A percentile compares a stretch with the other conserved stretches of the same genome.
Evolutionary conservation across 2,329 filamentous ascomycete genomes (phyloP).

Genomic region (Colletotrichum graminicola): DNA sequence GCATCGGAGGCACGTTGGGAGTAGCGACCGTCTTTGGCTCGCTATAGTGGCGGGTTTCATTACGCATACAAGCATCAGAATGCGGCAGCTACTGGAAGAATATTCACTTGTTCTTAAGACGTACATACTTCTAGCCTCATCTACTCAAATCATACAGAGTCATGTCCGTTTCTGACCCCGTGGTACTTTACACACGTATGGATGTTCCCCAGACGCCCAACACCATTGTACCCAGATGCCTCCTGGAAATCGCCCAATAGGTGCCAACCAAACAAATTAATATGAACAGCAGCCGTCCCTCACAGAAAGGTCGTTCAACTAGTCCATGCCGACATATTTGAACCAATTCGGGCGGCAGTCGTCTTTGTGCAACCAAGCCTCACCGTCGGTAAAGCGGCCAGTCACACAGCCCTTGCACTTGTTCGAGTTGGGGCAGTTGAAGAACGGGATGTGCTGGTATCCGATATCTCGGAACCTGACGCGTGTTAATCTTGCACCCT

Average conservation of each 20-base stretch:
- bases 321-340: slow-evolving; percentile 89
- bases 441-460: slow-evolving; percentile 98
- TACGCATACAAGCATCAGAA: neutral
- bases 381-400: slow-evolving; percentile 90
- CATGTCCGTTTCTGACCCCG: slow-evolving; percentile 39
- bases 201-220: slow-evolving; percentile 41
- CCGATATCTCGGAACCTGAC: slow-evolving; percentile 97
- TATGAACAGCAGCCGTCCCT: slow-evolving; percentile 25
- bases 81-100: neutral
- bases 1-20: slow-evolving; percentile 74
- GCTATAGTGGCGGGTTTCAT: slow-evolving; percentile 28
- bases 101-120: slow-evolving; percentile 10
- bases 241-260: slow-evolving; percentile 33
- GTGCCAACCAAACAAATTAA: slow-evolving; percentile 38
- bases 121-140: slow-evolving; percentile 22
- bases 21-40: slow-evolving; percentile 73
- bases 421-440: slow-evolving; percentile 97
- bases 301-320: slow-evolving; percentile 44
- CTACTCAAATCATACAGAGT: slow-evolving; percentile 41
- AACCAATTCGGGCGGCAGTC: slow-evolving; percentile 98
- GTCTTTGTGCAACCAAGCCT: slow-evolving; percentile 85
- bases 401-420: slow-evolving; percentile 92
- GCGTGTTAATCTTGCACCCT: slow-evolving; percentile 33
- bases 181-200: slow-evolving; percentile 38
- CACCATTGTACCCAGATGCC: slow-evolving; percentile 40